Base-by-base conservation (phyloP, 2,329 filamentous ascomycete species). In the Colletotrichum caudatum region DNA sequence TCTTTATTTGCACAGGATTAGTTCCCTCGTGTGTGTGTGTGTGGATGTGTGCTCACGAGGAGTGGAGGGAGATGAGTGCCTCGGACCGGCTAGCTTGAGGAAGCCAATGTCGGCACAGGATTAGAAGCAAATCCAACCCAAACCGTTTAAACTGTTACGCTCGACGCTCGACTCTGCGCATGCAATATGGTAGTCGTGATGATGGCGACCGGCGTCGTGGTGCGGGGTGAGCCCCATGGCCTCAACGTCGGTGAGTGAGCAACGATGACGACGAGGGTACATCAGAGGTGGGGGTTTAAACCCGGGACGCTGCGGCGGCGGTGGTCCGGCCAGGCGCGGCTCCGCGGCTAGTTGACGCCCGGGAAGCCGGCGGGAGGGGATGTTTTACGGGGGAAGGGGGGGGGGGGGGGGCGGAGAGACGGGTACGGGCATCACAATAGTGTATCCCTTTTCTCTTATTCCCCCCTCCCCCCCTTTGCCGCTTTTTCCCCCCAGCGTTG, bases 51-150 rank as follows among this genome's bases (percentile, higher is more conserved):
- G 39, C 8, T n/a, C n/a, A 33, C 8, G 51, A 41, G 16, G n/a
- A 23, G 51, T 29, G 44, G 44, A 29, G 56, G 18, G 23, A 26
- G 56, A 69, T 7, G 23, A 29, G 23, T 29, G 16, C 50, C 44
- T 23, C 16, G 70, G 61, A 63, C 29, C 58, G 70, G 70, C 70
- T 44, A 61, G 70, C 66, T 72, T 66, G 41, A 62, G 18, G 18
- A 72, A 66, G 67, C 67, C 63, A 63, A 60, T 37, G 16, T 64
- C 57, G 66, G 50, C 26, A 39, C 64, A 67, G 58, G 41, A 71
- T 50, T 62, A 67, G 64, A 62, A 63, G 57, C 64, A 62, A 58
- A 61, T 61, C 53, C 65, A 71, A 41, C 29, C 33, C 51, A 63
- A 62, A 54, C 61, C 18, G 11, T 64, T 62, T 46, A 12, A 60